A percentile compares a stretch with the other conserved stretches of the same genome.
Conservation (phyloP, 108 stramenopile species). For the Cyclotella sp. region DNA sequence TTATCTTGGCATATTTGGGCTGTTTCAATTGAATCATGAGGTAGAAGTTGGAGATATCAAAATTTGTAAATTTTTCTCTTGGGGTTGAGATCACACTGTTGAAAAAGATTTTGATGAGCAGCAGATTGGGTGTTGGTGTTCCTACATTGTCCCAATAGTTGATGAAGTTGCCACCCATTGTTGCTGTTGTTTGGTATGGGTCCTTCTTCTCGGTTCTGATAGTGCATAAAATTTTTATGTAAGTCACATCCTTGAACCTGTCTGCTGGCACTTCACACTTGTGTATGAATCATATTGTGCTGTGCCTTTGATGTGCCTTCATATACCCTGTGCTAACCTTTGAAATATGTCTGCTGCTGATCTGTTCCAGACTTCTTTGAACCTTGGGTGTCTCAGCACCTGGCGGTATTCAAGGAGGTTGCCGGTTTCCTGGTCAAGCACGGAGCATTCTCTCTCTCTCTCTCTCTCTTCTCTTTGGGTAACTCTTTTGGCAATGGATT, state of each 20-base stretch:
- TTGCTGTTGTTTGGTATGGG: too few relatives aligned
- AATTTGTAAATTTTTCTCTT: conserved; percentile 25
- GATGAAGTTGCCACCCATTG: too few relatives aligned
- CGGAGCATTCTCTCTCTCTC: neutral
- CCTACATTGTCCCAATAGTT: conserved; percentile 36
- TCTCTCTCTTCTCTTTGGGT: neutral
- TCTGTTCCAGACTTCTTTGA: conserved; percentile 13
- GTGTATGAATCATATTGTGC: too few relatives aligned
- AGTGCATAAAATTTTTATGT: conserved; percentile 22
- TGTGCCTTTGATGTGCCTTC: conserved; percentile 1
- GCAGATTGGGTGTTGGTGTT: conserved; percentile 23
- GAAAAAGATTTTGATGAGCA: conserved; percentile 47
- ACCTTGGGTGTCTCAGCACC: neutral
- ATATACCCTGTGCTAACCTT: conserved; percentile 7
- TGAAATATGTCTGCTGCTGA: conserved; percentile 21
- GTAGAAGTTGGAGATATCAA: too few relatives aligned
- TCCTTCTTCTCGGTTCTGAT: too few relatives aligned
- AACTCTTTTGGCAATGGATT: neutral
- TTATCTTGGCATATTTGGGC: too few relatives aligned
- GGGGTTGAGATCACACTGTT: conserved; percentile 47
- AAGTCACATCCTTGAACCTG: conserved; percentile 20
- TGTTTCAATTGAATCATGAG: too few relatives aligned
- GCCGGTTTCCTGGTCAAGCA: conserved; percentile 13
- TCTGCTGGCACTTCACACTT: conserved; percentile 25
- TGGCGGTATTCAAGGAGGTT: neutral